phyloP scores from a whole-genome alignment of 352 stramenopile species.

The Pythium insidiosum region DNA sequence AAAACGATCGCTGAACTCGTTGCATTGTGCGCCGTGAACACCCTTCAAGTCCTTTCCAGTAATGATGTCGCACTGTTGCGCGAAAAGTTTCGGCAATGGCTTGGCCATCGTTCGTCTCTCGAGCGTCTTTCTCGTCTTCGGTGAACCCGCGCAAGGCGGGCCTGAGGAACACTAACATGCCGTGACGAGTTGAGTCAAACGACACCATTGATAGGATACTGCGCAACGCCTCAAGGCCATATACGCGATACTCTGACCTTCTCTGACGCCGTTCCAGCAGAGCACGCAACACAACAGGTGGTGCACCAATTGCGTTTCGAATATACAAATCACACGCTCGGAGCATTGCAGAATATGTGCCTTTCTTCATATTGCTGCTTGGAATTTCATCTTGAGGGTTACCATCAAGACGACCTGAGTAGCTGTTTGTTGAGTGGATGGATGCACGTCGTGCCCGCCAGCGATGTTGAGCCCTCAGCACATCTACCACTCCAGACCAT shows the following conservation, averaged over 20 bases:
- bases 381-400: constrained; percentile 17
- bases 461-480: constrained; percentile 70
- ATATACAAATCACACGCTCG: constrained; percentile 86
- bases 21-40: constrained; percentile 58
- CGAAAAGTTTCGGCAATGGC: constrained; percentile 78
- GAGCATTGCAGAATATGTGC: constrained; percentile 70
- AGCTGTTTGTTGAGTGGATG: constrained; percentile 10
- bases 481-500: constrained; percentile 81
- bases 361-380: constrained; percentile 37
- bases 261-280: constrained; percentile 69
- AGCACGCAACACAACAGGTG: constrained; percentile 61
- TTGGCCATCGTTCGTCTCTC: constrained; percentile 66
- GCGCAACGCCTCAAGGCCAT: constrained; percentile 79
- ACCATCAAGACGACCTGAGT: constrained; percentile 10
- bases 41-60: constrained; percentile 81
- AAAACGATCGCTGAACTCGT: constrained; percentile 58
- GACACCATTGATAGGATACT: constrained; percentile 58
- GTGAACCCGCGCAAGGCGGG: constrained; percentile 80
- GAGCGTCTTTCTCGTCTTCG: constrained; percentile 76
- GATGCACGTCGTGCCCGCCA: constrained; percentile 49
- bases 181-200: constrained; percentile 72
- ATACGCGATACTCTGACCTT: constrained; percentile 64
- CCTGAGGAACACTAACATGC: constrained; percentile 73
- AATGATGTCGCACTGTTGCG: constrained; percentile 79
- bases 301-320: constrained; percentile 69